Evolutionary conservation across 2,329 filamentous ascomycete species (phyloP).

Genomic region (Hyphodiscus sp.): DNA sequence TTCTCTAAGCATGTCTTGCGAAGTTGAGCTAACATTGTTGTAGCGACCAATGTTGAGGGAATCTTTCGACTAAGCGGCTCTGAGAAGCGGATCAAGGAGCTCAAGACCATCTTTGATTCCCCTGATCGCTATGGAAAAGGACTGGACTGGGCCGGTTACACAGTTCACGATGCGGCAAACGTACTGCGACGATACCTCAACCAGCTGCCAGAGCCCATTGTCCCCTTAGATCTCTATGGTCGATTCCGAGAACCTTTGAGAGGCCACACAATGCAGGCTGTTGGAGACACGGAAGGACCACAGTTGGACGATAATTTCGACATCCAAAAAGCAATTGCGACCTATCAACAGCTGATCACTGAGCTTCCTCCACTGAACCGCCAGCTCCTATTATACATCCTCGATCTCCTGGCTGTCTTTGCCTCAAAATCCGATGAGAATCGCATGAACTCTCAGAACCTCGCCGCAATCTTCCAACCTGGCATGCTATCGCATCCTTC

Average conservation of each 20-base stretch:
- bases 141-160: slow-evolving; percentile 94
- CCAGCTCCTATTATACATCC: slow-evolving; percentile 88
- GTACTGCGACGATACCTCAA: slow-evolving; percentile 94
- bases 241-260: slow-evolving; percentile 80
- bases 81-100: slow-evolving; percentile 95
- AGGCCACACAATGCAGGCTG: slow-evolving; percentile 58
- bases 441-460: slow-evolving; percentile 90
- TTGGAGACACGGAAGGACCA: slow-evolving; percentile 60
- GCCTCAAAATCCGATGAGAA: slow-evolving; percentile 95
- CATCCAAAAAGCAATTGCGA: slow-evolving; percentile 66
- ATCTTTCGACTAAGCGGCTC: slow-evolving; percentile 96
- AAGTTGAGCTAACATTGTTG: slow-evolving; percentile 6
- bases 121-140: slow-evolving; percentile 95
- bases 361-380: slow-evolving; percentile 88
- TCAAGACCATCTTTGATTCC: slow-evolving; percentile 86
- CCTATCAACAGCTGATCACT: slow-evolving; percentile 86
- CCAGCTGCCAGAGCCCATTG: slow-evolving; percentile 91
- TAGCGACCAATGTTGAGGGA: slow-evolving; percentile 89
- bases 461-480: slow-evolving; percentile 95
- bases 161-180: slow-evolving; percentile 96
- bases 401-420: slow-evolving; percentile 93
- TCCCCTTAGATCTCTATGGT: slow-evolving; percentile 89
- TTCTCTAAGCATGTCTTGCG: background rate
- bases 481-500: slow-evolving; percentile 89
- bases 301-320: slow-evolving; percentile 71